These are phyloP conservation scores for Corallochytrium limacisporum DNA, from an alignment of 78 protist genomes.

Conservation along the genomic window DNA sequence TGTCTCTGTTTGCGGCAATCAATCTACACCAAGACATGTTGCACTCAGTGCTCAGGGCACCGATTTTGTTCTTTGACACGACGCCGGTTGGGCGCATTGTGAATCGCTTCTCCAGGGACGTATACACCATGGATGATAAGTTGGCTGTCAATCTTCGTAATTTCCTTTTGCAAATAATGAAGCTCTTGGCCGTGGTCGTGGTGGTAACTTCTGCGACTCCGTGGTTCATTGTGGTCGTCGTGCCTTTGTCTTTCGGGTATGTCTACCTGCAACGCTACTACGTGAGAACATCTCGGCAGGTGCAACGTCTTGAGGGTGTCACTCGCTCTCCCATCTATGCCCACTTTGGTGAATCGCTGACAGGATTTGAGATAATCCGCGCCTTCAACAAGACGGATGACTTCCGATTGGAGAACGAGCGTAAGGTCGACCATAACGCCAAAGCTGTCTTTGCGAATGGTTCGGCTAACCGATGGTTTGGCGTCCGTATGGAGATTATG, in stretches of 20 bases:
- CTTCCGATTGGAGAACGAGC: no score
- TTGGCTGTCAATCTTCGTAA: slow-evolving; percentile 5
- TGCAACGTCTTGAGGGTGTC: slow-evolving; percentile 17
- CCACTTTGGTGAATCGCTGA: slow-evolving; percentile 32
- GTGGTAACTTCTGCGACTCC: slow-evolving; percentile 34
- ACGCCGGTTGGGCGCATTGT: slow-evolving; percentile 91
- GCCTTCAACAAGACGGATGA: no score
- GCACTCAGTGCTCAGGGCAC: slow-evolving; percentile 28
- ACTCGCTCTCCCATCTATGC: slow-evolving; percentile 35
- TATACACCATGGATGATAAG: slow-evolving; percentile 32
- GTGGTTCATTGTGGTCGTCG: slow-evolving; percentile 20
- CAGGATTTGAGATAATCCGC: no score
- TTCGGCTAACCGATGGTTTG: slow-evolving; percentile 66
- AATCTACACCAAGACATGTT: slow-evolving; percentile 1
- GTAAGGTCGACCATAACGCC: no score
- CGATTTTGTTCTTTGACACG: slow-evolving; percentile 91
- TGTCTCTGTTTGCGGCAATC: no score
- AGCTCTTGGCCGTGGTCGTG: slow-evolving; percentile 21
- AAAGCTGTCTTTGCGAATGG: no score
- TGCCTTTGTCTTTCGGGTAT: slow-evolving; percentile 39
- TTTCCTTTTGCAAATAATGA: neutral
- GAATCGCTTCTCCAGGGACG: slow-evolving; percentile 81
- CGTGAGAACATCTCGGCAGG: slow-evolving; percentile 21
- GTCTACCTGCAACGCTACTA: slow-evolving; percentile 21
- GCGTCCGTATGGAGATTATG: slow-evolving; percentile 39